Conservation (phyloP, 768 basidiomycete species). For the Leccinum rimulosum region DNA sequence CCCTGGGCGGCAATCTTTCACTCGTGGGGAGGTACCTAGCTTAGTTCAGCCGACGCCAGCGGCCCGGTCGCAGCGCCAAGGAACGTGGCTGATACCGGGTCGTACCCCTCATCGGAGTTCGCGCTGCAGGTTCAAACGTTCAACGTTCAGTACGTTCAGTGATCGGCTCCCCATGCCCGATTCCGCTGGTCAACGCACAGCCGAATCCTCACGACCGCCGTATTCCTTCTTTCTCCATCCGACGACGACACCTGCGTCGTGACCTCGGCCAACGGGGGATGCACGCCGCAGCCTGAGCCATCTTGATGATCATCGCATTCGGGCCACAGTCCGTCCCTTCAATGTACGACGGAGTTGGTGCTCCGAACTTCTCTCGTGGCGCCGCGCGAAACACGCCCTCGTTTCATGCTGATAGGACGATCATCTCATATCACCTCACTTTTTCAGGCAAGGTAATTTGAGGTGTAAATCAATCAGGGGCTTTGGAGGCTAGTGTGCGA, state of each 20-base stretch:
- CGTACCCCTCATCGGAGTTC: neutral
- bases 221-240: neutral
- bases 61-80: neutral
- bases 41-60: neutral
- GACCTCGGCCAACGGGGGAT: neutral
- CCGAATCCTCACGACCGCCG: neutral
- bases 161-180: neutral
- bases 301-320: neutral
- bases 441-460: neutral
- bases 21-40: neutral
- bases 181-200: neutral
- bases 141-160: neutral
- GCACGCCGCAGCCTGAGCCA: neutral
- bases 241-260: neutral
- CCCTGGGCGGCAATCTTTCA: neutral
- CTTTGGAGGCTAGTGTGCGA: neutral
- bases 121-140: neutral
- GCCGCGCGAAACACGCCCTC: neutral
- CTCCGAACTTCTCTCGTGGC: neutral
- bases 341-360: neutral
- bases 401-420: neutral
- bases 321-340: neutral
- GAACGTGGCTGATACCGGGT: neutral
- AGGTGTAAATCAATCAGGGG: neutral
- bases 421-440: neutral